phyloP scores from a whole-genome alignment of 352 stramenopile genomes.

The Nothophytophthora sp. region DNA sequence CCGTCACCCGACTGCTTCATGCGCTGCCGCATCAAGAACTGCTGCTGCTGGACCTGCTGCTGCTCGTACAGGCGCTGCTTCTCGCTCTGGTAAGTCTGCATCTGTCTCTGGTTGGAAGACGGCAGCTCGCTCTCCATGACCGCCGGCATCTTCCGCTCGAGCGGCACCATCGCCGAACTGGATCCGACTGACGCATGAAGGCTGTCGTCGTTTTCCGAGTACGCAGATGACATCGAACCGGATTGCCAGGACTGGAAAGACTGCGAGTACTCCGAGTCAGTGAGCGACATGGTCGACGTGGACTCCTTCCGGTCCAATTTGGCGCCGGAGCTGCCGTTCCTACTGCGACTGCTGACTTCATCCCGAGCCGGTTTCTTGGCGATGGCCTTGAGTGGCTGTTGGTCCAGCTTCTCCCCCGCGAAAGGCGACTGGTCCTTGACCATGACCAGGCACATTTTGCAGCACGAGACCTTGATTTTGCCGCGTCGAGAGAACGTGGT shows the following conservation, averaged over 20 bases:
- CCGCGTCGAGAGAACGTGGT: slow-evolving; percentile 49
- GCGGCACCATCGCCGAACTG: slow-evolving; percentile 20
- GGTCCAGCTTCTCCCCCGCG: slow-evolving; percentile 46
- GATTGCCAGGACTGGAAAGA: slow-evolving; percentile 64
- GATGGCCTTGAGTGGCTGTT: slow-evolving; percentile 27
- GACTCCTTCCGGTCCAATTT: slow-evolving; percentile 25
- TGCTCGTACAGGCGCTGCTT: slow-evolving; percentile 34
- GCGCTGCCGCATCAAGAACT: slow-evolving; percentile 27
- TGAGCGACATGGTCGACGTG: slow-evolving; percentile 35
- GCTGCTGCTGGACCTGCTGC: slow-evolving; percentile 36
- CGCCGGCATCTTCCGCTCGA: slow-evolving; percentile 50
- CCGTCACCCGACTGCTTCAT: slow-evolving; percentile 25
- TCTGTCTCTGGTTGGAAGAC: slow-evolving; percentile 8
- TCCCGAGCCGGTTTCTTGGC: slow-evolving; percentile 17
- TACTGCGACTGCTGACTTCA: slow-evolving; percentile 22
- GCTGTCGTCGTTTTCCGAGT: slow-evolving; percentile 56
- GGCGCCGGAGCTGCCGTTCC: slow-evolving; percentile 25
- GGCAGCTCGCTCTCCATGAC: slow-evolving; percentile 28
- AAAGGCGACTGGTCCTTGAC: slow-evolving; percentile 72
- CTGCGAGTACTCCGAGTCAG: slow-evolving; percentile 59
- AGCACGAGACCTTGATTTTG: slow-evolving; percentile 70
- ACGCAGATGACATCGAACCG: slow-evolving; percentile 50
- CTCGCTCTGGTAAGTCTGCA: slow-evolving; percentile 29
- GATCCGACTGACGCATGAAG: slow-evolving; percentile 19
- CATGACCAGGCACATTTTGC: slow-evolving; percentile 73